Evolutionary conservation across 2,329 filamentous ascomycete species (phyloP).

Genomic region (Sclerotinia trifoliorum): DNA sequence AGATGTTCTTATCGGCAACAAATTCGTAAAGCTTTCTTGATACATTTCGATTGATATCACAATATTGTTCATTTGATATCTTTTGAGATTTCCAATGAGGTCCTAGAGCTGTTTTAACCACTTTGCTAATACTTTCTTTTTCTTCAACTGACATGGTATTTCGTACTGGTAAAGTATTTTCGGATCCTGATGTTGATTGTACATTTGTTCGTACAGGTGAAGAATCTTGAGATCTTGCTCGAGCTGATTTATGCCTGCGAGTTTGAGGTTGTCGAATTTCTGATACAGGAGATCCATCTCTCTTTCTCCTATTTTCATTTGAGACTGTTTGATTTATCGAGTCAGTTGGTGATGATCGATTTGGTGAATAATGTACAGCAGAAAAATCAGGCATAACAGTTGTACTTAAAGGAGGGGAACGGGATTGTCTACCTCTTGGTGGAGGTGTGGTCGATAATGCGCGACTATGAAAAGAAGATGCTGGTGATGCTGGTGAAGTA

Average conservation of each 20-base stretch:
- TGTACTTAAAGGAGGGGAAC: conserved; percentile 69
- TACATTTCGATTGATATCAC: conserved; percentile 84
- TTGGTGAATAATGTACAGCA: conserved; percentile 71
- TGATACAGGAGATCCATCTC: conserved; percentile 31
- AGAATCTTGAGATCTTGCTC: conserved; percentile 47
- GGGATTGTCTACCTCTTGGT: conserved; percentile 58
- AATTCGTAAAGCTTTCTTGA: conserved; percentile 84
- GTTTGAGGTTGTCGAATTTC: conserved; percentile 39
- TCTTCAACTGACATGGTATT: conserved; percentile 70
- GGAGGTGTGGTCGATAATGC: conserved; percentile 68
- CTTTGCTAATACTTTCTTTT: conserved; percentile 84
- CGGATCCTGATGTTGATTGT: conserved; percentile 33
- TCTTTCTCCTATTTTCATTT: conserved; percentile 33
- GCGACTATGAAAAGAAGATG: conserved; percentile 64
- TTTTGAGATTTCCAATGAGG: conserved; percentile 73
- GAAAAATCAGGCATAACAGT: conserved; percentile 73
- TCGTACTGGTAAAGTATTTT: conserved; percentile 67
- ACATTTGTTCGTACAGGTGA: conserved; percentile 60
- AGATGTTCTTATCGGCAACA: conserved; percentile 42
- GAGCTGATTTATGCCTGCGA: conserved; percentile 38
- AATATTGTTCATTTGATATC: conserved; percentile 86
- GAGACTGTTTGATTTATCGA: conserved; percentile 16
- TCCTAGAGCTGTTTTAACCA: conserved; percentile 80
- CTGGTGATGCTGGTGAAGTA: conserved; percentile 62
- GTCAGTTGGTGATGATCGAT: conserved; percentile 46